Evolutionary conservation across 2,329 filamentous ascomycete genomes (phyloP).

Genomic region (Fusarium mundagurra): DNA sequence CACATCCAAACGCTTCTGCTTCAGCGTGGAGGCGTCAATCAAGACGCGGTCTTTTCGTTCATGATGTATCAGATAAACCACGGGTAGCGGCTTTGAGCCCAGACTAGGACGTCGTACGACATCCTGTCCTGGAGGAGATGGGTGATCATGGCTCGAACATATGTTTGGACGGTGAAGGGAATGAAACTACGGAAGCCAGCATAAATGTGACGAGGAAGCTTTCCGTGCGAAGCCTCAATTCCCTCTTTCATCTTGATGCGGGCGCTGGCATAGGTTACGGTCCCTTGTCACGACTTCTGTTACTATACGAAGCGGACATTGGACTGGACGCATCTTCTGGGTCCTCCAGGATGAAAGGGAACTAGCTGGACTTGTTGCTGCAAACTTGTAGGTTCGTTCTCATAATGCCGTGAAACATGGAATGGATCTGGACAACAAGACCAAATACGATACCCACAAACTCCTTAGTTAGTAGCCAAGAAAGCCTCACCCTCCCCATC

Average conservation of each 20-base stretch:
- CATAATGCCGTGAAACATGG: neutral
- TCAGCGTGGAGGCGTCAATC: neutral
- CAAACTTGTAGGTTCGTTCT: neutral
- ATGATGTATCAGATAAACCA: neutral
- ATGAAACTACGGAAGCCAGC: conserved; percentile 18
- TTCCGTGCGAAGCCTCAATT: conserved; percentile 1
- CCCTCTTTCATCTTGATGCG: conserved; percentile 11
- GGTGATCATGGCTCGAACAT: neutral
- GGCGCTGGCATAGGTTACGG: conserved; percentile 14
- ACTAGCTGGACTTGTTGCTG: neutral
- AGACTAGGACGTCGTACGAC: conserved; percentile 17
- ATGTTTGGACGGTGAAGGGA: conserved; percentile 6
- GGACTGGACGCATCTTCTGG: neutral
- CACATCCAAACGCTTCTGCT: neutral
- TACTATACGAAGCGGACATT: neutral
- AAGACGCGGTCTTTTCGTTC: neutral
- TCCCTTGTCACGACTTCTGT: neutral
- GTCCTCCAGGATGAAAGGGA: neutral
- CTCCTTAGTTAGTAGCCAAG: neutral
- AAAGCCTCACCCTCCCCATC: neutral
- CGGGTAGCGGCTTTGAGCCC: conserved; percentile 14
- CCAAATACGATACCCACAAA: neutral
- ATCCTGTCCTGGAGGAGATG: neutral
- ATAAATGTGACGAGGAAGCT: neutral
- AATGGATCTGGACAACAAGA: neutral